phyloP scores from a whole-genome alignment of 2,329 filamentous ascomycete genomes.

The Fusarium nisikadoi region DNA sequence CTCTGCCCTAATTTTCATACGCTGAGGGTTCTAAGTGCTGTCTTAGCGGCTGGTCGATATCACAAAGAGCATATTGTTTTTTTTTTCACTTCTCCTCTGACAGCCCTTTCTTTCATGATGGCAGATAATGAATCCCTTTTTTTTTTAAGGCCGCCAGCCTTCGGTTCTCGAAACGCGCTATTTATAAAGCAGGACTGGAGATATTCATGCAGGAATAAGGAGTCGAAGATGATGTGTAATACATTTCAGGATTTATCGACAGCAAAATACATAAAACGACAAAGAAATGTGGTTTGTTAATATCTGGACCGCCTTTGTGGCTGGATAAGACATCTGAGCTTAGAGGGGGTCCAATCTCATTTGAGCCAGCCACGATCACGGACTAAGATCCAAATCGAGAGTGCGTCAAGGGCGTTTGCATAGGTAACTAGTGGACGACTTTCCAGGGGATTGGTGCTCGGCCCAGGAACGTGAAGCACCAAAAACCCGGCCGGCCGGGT shows the following conservation, averaged over 20 bases:
- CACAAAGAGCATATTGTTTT: background rate
- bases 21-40: background rate
- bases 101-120: background rate
- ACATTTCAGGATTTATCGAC: background rate
- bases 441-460: slow-evolving; percentile 25
- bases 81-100: no score
- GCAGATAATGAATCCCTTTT: background rate
- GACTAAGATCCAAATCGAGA: slow-evolving; percentile 39
- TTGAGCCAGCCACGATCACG: slow-evolving; percentile 44
- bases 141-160: background rate
- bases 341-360: slow-evolving; percentile 37
- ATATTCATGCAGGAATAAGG: slow-evolving; percentile 32
- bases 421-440: slow-evolving; percentile 14
- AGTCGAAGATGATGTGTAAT: slow-evolving; percentile 1
- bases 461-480: slow-evolving; percentile 5
- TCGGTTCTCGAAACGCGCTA: slow-evolving; percentile 19
- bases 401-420: slow-evolving; percentile 36
- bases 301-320: slow-evolving; percentile 21
- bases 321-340: slow-evolving; percentile 21
- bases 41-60: background rate
- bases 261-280: slow-evolving; percentile 14
- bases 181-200: background rate
- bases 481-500: slow-evolving; percentile 4
- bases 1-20: background rate
- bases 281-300: slow-evolving; percentile 17